Conservation (phyloP, 2,329 filamentous ascomycete species). For the Colletotrichum endophyticum region DNA sequence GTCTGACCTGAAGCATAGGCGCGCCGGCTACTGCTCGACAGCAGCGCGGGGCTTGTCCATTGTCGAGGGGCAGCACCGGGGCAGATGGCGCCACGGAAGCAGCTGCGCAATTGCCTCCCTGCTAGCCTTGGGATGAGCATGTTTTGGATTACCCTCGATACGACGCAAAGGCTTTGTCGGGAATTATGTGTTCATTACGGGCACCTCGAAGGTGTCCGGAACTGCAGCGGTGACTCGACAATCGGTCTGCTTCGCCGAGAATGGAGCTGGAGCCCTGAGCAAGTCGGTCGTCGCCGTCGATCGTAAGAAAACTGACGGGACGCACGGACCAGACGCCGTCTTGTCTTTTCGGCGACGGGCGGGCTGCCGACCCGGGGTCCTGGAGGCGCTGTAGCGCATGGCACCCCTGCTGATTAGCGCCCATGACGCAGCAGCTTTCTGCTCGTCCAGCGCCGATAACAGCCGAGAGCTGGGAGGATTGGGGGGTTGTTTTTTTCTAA, state of each 20-base stretch:
- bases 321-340: not conserved
- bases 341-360: not conserved
- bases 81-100: slow-evolving; percentile 7
- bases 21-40: slow-evolving; percentile 1
- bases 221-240: not conserved
- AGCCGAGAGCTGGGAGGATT: not conserved
- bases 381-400: not conserved
- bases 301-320: not conserved
- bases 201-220: not conserved
- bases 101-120: slow-evolving; percentile 14
- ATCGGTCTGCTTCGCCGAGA: not conserved
- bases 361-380: slow-evolving; percentile 10
- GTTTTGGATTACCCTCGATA: not conserved
- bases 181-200: not conserved
- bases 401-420: not conserved
- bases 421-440: slow-evolving; percentile 13
- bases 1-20: slow-evolving; percentile 28
- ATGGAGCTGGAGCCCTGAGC: not conserved
- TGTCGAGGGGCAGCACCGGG: not conserved
- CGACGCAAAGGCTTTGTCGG: not conserved
- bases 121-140: slow-evolving; percentile 17
- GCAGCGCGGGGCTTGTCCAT: not conserved
- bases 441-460: not conserved
- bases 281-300: not conserved
- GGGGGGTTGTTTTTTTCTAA: not conserved